phyloP scores from a whole-genome alignment of 148 eudicot genomes.

The Diospyros lotus region DNA sequence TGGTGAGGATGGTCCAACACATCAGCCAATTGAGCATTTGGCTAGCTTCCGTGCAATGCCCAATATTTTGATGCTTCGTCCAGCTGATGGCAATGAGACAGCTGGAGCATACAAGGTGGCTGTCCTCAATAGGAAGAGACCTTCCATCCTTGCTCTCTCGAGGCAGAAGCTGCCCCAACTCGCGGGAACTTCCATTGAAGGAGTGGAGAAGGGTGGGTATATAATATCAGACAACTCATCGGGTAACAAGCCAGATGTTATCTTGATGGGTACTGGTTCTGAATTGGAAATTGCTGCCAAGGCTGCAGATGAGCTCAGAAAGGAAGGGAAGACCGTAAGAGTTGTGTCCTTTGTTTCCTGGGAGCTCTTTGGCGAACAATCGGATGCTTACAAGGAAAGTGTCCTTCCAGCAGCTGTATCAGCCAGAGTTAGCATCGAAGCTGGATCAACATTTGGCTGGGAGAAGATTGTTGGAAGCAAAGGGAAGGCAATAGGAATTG shows the following conservation, averaged over 20 bases:
- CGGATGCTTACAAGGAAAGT: slow-evolving; percentile 75
- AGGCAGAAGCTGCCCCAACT: slow-evolving; percentile 86
- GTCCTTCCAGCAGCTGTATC: slow-evolving; percentile 74
- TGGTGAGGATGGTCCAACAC: slow-evolving; percentile 98
- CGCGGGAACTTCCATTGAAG: slow-evolving; percentile 82
- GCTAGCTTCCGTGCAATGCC: slow-evolving; percentile 99
- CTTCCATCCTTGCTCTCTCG: slow-evolving; percentile 84
- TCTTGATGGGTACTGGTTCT: slow-evolving; percentile 88
- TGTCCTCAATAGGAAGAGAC: slow-evolving; percentile 51
- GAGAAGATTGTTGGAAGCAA: slow-evolving; percentile 51
- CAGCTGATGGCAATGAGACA: slow-evolving; percentile 95
- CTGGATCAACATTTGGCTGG: slow-evolving; percentile 97
- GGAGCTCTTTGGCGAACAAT: slow-evolving; percentile 86
- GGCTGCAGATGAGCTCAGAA: slow-evolving; percentile 91
- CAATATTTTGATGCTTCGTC: slow-evolving; percentile 83
- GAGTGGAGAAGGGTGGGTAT: slow-evolving; percentile 84
- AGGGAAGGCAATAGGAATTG: slow-evolving; percentile 93
- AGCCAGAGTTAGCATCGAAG: slow-evolving; percentile 93
- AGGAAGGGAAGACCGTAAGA: slow-evolving; percentile 90
- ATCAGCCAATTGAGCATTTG: slow-evolving; percentile 95
- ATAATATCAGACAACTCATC: slow-evolving; percentile 62
- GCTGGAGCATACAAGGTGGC: slow-evolving; percentile 91
- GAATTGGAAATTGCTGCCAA: slow-evolving; percentile 82
- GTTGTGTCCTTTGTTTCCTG: slow-evolving; percentile 89
- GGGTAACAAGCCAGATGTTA: slow-evolving; percentile 84